Evolutionary conservation across 23 red algal genomes (phyloP).

Genomic region (Gracilaria caudata): DNA sequence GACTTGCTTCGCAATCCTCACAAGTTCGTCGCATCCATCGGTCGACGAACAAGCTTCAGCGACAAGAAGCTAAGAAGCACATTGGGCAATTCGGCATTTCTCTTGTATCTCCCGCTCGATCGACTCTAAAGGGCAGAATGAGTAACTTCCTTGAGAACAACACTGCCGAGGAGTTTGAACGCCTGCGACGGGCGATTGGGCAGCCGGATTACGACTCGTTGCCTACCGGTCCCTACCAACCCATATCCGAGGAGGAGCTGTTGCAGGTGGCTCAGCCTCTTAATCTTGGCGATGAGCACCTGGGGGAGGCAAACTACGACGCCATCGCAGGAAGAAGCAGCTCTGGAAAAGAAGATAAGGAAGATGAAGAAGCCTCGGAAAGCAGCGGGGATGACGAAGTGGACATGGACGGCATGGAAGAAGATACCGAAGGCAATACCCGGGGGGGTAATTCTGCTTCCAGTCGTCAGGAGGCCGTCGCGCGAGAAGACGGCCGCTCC

Average conservation of each 20-base stretch:
- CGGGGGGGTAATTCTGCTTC: neutral
- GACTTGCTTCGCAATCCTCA: neutral
- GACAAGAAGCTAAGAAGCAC: neutral
- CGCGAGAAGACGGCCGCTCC: neutral
- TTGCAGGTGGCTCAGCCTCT: conserved; percentile 2
- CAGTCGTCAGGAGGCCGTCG: neutral
- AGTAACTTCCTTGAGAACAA: neutral
- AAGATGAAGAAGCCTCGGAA: neutral
- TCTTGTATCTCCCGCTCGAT: neutral
- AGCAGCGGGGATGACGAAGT: neutral
- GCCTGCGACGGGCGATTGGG: neutral
- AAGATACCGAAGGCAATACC: neutral
- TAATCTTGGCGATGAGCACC: conserved; percentile 6
- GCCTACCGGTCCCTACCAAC: neutral
- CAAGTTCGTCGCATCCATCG: neutral
- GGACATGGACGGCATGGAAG: neutral
- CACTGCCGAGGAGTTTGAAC: neutral
- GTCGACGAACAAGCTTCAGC: conserved; percentile 15
- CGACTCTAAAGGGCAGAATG: neutral
- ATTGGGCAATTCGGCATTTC: neutral
- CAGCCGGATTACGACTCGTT: neutral
- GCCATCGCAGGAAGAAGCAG: neutral
- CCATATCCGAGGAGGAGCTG: conserved; percentile 1
- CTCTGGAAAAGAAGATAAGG: neutral
- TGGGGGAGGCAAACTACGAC: conserved; percentile 15